Conservation (phyloP, 345 rosid genomes). For the Lepidium africanum region DNA sequence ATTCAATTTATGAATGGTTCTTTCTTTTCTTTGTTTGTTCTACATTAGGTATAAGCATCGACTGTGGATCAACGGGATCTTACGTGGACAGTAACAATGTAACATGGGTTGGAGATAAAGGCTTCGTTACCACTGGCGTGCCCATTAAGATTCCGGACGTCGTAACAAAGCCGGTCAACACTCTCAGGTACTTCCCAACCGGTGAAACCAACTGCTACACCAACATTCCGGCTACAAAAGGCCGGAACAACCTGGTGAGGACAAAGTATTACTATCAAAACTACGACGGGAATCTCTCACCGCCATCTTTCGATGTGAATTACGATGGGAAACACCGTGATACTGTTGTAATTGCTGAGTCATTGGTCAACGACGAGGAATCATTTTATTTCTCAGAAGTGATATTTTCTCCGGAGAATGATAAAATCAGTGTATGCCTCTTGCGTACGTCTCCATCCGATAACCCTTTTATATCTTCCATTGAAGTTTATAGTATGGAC, state of each 20-base stretch:
- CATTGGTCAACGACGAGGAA: not conserved
- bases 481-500: slow-evolving; percentile 10
- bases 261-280: slow-evolving; percentile 7
- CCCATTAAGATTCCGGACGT: not conserved
- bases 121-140: slow-evolving; percentile 11
- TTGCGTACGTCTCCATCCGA: slow-evolving; percentile 5
- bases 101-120: slow-evolving; percentile 26
- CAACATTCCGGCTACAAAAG: slow-evolving; percentile 11
- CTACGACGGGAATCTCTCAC: slow-evolving; percentile 12
- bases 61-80: not conserved
- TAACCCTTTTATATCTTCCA: slow-evolving; percentile 23
- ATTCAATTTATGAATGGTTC: too few species aligned
- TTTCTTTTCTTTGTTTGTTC: too few species aligned
- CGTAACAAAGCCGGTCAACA: not conserved
- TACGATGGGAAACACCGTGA: slow-evolving; percentile 14
- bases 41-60: too few species aligned
- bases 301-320: slow-evolving; percentile 6
- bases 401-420: slow-evolving; percentile 14
- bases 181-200: slow-evolving; percentile 21
- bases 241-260: slow-evolving; percentile 6
- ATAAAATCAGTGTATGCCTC: slow-evolving; percentile 18
- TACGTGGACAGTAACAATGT: slow-evolving; percentile 16
- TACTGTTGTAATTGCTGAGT: not conserved
- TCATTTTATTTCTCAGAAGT: slow-evolving; percentile 9
- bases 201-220: slow-evolving; percentile 21